phyloP scores from a whole-genome alignment of 106 monocot species.

The Chionographis japonica region DNA sequence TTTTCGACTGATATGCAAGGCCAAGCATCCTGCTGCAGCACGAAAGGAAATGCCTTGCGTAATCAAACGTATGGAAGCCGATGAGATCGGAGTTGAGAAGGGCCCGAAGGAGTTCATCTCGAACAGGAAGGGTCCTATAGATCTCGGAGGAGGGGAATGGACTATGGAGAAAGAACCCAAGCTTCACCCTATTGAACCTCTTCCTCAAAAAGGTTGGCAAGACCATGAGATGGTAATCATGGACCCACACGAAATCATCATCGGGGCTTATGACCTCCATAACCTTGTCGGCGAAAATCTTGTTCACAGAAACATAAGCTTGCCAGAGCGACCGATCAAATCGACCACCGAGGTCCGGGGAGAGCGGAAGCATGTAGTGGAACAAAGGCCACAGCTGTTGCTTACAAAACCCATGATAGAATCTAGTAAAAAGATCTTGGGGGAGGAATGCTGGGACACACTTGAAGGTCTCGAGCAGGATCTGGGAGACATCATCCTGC shows the following conservation, averaged over 20 bases:
- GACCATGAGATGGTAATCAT: slow-evolving; percentile 55
- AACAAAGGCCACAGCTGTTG: slow-evolving; percentile 51
- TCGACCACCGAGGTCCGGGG: slow-evolving; percentile 37
- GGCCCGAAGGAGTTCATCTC: slow-evolving; percentile 52
- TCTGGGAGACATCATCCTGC: slow-evolving; percentile 43
- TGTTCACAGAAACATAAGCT: slow-evolving; percentile 57
- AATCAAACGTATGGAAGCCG: slow-evolving; percentile 55
- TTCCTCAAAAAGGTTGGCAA: slow-evolving; percentile 46
- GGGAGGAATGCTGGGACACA: slow-evolving; percentile 49
- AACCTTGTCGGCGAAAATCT: slow-evolving; percentile 53
- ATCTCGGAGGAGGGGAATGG: slow-evolving; percentile 54
- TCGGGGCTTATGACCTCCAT: slow-evolving; percentile 57
- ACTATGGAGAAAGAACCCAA: slow-evolving; percentile 55
- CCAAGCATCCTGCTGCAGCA: slow-evolving; percentile 59
- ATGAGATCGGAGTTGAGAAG: slow-evolving; percentile 49
- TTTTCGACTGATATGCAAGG: slow-evolving; percentile 41
- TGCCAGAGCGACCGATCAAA: slow-evolving; percentile 53
- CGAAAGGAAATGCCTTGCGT: slow-evolving; percentile 55
- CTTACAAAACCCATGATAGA: slow-evolving; percentile 60
- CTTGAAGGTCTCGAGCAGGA: slow-evolving; percentile 40
- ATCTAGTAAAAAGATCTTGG: slow-evolving; percentile 32
- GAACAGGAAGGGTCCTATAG: slow-evolving; percentile 44
- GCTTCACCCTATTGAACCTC: slow-evolving; percentile 48
- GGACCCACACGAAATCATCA: slow-evolving; percentile 52
- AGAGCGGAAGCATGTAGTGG: slow-evolving; percentile 54